Evolutionary conservation across 2,329 filamentous ascomycete species (phyloP), one percentile per base, ranked within the genome.

Genomic region (Bretziella fagacearum): DNA sequence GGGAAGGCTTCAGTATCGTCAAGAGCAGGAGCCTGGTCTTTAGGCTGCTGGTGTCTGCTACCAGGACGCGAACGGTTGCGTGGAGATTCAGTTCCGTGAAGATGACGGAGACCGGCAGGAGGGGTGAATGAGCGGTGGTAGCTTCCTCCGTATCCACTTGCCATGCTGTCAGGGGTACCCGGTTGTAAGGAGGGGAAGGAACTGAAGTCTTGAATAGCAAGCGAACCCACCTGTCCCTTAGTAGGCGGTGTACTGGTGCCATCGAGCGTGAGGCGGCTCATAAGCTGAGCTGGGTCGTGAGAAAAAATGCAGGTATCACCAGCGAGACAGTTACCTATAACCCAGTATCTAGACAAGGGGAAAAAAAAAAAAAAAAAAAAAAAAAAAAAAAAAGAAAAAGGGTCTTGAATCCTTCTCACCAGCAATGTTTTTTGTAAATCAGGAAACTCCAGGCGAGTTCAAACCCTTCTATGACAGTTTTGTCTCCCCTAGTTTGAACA

Each of bases 1-100:
- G 91, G 91, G 56, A 98, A 98, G 0, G 89, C 91, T 57, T 98
- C 91, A 17, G 84, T 89, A 57, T 98, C 91, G 58, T 96, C 87
- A 20, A 94, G 79, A 17, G 84, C 77, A 25, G 82, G 81, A 23
- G 76, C 75, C 11, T 69, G 52, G n/a, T 77, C 73, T 53, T 69
- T 71, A 20, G 40, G 26, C 32, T 43, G 48, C 60, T 68, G 67
- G 70, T 83, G 81, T 29, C 87, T 79, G 59, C 89, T 96, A 51
- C 77, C 77, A 13, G 86, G 86, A 46, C 89, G 78, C 22, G 91
- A 96, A 52, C 82, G 77, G 20, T 84, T 73, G 22, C 80, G 79
- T 47, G 76, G 77, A 59, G 76, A 62, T 59, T 81, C 71, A 58
- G 73, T 63, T 26, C 66, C 64, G 45, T 73, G 77, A 54, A 77